Base-by-base conservation (phyloP, 495 filamentous ascomycete species). In the Xylaria cubensis region DNA sequence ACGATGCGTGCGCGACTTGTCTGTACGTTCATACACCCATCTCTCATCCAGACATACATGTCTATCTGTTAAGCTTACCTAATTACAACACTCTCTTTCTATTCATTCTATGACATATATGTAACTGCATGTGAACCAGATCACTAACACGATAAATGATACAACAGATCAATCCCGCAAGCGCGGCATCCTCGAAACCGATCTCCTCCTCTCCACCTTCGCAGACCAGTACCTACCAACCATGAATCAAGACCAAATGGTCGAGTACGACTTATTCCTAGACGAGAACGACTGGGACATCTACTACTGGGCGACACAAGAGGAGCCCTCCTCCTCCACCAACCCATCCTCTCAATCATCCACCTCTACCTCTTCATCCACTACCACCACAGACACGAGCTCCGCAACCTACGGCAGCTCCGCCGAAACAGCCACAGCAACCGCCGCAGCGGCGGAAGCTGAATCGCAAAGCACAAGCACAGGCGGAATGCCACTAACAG, bases 211-310 rank as follows among this genome's bases (percentile, higher is more conserved):
- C 72, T 97, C 94, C 50, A 99, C 96, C 73, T 99, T 99, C 80
- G 97, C 96, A 51, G 90, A 96, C 72, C 84, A 85, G 50, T 85
- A 96, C 81, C 89, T 99, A 15, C 77, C 82, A 12, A 80, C 82
- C 58, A 97, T 99, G 95, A 87, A 86, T 0, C 82, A 83, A 4
- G 82, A 85, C 62, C 93, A 95, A 76, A 88, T 99, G 68, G 79
- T 87, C 71, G 90, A 97, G 81, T 98, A 95, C 84, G 97, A 98
- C 81, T 84, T 87, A 19, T 98, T 99, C 87, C 89, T 99, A 59
- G 96, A 99, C 84, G 96, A 99, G 82, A 98, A 98, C 80, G 96
- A 99, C 82, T 99, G 96, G 96, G 96, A 99, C 80, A 98, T 99
- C 71, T 99, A 99, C 86, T 99, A 99, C 87, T 99, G 96, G 96